Conservation (phyloP, 768 basidiomycete genomes). For the Amyloporia xantha region DNA sequence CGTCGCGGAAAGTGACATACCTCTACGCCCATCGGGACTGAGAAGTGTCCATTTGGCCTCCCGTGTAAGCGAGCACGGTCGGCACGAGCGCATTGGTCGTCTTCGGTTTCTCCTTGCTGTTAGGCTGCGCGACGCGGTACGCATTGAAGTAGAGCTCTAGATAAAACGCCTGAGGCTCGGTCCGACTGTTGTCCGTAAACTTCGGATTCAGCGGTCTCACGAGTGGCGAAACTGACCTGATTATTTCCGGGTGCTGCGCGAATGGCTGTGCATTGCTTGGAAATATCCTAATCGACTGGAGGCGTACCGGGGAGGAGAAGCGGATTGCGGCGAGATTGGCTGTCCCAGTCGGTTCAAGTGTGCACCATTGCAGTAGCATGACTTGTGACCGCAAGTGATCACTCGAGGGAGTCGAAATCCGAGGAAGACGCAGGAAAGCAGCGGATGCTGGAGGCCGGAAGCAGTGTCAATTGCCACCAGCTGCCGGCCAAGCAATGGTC, state of each 20-base stretch:
- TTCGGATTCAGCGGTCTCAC: neutral
- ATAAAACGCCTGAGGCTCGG: slow-evolving; percentile 69
- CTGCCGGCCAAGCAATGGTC: neutral
- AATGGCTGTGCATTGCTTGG: slow-evolving; percentile 64
- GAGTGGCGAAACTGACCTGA: slow-evolving; percentile 18
- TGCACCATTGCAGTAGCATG: slow-evolving; percentile 63
- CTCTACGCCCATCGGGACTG: slow-evolving; percentile 63
- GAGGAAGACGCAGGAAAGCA: neutral
- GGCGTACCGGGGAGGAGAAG: slow-evolving; percentile 60
- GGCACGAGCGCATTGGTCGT: slow-evolving; percentile 68
- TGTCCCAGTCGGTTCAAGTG: slow-evolving; percentile 49
- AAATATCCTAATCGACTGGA: slow-evolving; percentile 64
- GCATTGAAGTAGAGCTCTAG: slow-evolving; percentile 74
- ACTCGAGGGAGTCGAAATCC: neutral
- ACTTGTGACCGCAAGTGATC: neutral
- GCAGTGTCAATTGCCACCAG: neutral
- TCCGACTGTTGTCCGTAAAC: slow-evolving; percentile 38
- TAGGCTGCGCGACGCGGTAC: slow-evolving; percentile 39
- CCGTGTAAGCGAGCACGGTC: slow-evolving; percentile 64
- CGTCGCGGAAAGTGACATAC: slow-evolving; percentile 25
- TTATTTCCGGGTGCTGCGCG: slow-evolving; percentile 46
- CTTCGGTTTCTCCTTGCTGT: slow-evolving; percentile 52
- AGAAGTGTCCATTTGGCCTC: slow-evolving; percentile 59
- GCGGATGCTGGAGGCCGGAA: neutral
- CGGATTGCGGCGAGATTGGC: slow-evolving; percentile 62